Evolutionary conservation across 202 grass and related monocot species (phyloP), one percentile per base, ranked within the genome.

Genomic region (Hordeum pubiflorum): DNA sequence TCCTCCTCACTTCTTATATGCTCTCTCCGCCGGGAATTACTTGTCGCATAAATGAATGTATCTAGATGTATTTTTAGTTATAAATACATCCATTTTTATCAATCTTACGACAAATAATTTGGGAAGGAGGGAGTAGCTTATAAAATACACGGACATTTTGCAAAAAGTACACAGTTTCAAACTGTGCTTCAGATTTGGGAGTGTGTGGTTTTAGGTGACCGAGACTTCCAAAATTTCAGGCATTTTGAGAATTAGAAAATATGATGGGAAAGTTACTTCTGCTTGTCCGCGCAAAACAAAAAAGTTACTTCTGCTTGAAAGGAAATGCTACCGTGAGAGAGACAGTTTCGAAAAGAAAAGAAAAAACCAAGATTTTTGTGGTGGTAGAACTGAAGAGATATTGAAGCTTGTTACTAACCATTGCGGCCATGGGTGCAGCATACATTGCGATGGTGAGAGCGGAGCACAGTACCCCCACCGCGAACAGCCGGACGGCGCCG

Each of bases 391-490:
- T 31, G 26, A 29, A n/a, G 36, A 46, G 52, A 20, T 10, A 50
- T 33, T 36, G 0, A 23, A 5, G 48, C 1, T 31, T 73, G 21
- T 36, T 68, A 80, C 83, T 74, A 48, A 97, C 94, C 94, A 97
- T 97, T 0, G 89, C 89, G 58, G 64, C 89, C 71, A 97, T 74
- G 37, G 91, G 94, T 9, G 94, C 82, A 1, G 91, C 94, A 76
- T 97, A 92, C 94, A 94, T 97, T 48, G 87, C 91, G 1, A 97
- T 86, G 8, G 94, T 97, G 0, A 97, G 82, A 68, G 56, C 86
- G 48, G 87, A 76, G 86, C 91, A 94, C 11, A 97, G 36, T 23
- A 89, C 1, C 1, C 94, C 94, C n/a, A 94, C 81, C 2, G 63
- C 81, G 55, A 86, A 20, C 9, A 97, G 83, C 38, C 89, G 81